Evolutionary conservation across 306 rosid species (phyloP).

Genomic region (Lupinus albus): DNA sequence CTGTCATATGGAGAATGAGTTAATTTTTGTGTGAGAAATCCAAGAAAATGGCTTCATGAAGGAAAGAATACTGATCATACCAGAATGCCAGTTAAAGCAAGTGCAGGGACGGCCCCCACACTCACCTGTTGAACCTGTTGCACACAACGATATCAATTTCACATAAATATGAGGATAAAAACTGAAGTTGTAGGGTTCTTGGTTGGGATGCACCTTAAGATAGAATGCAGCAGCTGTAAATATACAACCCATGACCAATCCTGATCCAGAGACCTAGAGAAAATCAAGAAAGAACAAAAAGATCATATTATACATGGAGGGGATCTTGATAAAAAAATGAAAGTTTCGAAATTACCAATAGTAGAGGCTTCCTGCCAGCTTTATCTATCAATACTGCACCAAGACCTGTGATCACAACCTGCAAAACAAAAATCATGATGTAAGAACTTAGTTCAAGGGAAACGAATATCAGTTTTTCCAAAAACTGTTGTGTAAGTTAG

Average conservation of each 20-base stretch:
- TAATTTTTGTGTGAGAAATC: constrained; percentile 21
- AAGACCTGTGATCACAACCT: constrained; percentile 69
- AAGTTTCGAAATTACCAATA: constrained; percentile 56
- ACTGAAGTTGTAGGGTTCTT: constrained; percentile 21
- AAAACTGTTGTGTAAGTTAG: not conserved
- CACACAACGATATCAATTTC: constrained; percentile 31
- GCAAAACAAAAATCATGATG: constrained; percentile 29
- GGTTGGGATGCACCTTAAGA: constrained; percentile 57
- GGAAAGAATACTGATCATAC: constrained; percentile 46
- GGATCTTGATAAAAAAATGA: constrained; percentile 1
- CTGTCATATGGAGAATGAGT: constrained; percentile 7
- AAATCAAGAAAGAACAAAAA: constrained; percentile 41
- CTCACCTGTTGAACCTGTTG: constrained; percentile 62
- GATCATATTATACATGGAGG: constrained; percentile 28
- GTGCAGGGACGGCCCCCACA: constrained; percentile 57
- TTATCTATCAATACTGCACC: constrained; percentile 69
- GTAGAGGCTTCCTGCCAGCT: constrained; percentile 85
- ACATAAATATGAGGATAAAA: constrained; percentile 18
- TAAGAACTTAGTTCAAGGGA: constrained; percentile 6
- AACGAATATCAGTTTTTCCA: not conserved
- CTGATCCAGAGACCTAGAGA: constrained; percentile 69
- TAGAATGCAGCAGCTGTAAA: constrained; percentile 73
- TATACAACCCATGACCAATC: constrained; percentile 66
- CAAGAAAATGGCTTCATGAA: not conserved
- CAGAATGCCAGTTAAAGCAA: constrained; percentile 73